Percentiles rank a stretch among this genome's conserved stretches.
phyloP scores from a whole-genome alignment of 2,329 filamentous ascomycete species.

The Sphaceloma murrayae region DNA sequence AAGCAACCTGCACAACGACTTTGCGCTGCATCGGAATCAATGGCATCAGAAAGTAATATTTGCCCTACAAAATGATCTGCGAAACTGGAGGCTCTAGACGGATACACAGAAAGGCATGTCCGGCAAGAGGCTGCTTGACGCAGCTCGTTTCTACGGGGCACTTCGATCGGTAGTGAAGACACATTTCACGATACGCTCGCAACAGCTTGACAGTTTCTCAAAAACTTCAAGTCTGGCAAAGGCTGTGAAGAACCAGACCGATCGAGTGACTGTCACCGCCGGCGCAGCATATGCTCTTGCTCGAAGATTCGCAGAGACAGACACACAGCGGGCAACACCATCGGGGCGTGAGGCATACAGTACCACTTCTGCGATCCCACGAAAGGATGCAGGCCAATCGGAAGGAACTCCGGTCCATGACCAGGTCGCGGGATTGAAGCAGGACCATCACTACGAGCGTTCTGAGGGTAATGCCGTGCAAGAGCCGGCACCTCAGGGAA shows the following conservation, averaged over 20 bases:
- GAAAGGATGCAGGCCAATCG: conserved; percentile 23
- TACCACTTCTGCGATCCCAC: conserved; percentile 21
- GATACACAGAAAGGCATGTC: conserved; percentile 32
- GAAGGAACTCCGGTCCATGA: conserved; percentile 17
- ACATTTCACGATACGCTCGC: conserved; percentile 49
- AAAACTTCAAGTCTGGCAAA: conserved; percentile 56
- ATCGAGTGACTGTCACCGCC: conserved; percentile 51
- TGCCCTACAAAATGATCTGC: background rate
- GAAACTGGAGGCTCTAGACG: background rate
- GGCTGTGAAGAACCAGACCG: conserved; percentile 51
- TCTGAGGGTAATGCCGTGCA: conserved; percentile 35
- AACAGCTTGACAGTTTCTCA: conserved; percentile 54
- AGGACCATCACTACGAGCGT: conserved; percentile 43
- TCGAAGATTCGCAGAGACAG: conserved; percentile 46
- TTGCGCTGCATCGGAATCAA: too few species aligned
- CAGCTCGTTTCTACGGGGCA: conserved; percentile 42
- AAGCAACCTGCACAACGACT: too few species aligned
- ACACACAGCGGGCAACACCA: too few species aligned
- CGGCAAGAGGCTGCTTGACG: conserved; percentile 43
- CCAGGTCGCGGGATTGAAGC: conserved; percentile 34
- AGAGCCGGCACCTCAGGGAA: conserved; percentile 29
- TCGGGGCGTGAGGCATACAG: conserved; percentile 21
- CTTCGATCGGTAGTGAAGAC: conserved; percentile 39
- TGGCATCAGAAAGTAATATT: too few species aligned
- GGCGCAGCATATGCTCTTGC: conserved; percentile 52